phyloP scores from a whole-genome alignment of 2,329 filamentous ascomycete species.

The Trichoderma atrobrunneum region DNA sequence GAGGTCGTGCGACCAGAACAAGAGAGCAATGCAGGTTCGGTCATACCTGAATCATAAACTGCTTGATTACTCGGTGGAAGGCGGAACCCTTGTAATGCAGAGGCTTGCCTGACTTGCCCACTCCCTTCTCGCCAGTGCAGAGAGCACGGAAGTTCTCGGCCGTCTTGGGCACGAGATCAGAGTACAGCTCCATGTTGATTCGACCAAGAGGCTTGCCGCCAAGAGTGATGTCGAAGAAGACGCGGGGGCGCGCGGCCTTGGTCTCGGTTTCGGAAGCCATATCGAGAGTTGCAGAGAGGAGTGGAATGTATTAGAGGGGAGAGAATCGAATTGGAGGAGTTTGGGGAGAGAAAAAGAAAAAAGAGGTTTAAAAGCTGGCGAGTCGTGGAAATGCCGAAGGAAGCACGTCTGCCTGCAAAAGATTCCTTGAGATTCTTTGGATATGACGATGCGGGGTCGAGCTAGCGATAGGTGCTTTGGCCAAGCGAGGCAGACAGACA shows the following conservation, averaged over 20 bases:
- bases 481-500: neutral
- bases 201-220: conserved; percentile 71
- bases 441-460: conserved; percentile 12
- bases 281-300: conserved; percentile 16
- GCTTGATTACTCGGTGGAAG: conserved; percentile 97
- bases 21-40: neutral
- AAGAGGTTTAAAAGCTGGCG: neutral
- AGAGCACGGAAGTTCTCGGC: conserved; percentile 94
- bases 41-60: conserved; percentile 77
- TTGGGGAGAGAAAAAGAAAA: neutral
- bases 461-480: neutral
- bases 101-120: conserved; percentile 75
- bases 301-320: neutral
- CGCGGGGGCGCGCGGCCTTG: conserved; percentile 64
- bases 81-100: conserved; percentile 89
- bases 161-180: conserved; percentile 82
- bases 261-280: conserved; percentile 44
- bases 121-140: conserved; percentile 92
- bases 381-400: neutral
- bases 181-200: conserved; percentile 80
- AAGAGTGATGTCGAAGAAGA: conserved; percentile 92
- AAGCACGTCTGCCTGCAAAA: neutral
- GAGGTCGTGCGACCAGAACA: neutral
- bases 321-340: neutral
- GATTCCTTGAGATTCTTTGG: conserved; percentile 6